Evolutionary conservation across 2,329 filamentous ascomycete genomes (phyloP).

Genomic region (Lecanicillium sp.): DNA sequence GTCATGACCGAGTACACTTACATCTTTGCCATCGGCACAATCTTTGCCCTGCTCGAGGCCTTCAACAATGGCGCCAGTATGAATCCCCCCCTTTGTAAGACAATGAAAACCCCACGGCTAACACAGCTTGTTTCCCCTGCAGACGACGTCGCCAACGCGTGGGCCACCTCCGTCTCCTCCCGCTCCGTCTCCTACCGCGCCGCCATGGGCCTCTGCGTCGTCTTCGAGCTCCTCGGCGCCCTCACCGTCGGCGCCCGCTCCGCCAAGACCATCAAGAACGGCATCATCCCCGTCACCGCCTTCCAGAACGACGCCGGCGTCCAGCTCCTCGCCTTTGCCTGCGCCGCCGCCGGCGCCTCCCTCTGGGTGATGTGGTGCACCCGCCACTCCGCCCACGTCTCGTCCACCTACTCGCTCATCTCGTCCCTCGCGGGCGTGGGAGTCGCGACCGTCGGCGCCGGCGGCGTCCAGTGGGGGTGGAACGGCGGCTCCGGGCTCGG

Average conservation of each 20-base stretch:
- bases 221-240: slow-evolving; percentile 65
- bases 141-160: slow-evolving; percentile 82
- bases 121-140: not conserved
- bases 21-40: slow-evolving; percentile 68
- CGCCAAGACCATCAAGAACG: slow-evolving; percentile 74
- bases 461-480: slow-evolving; percentile 63
- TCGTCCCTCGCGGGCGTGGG: slow-evolving; percentile 64
- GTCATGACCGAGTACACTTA: slow-evolving; percentile 59
- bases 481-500: slow-evolving; percentile 61
- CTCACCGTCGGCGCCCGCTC: slow-evolving; percentile 63
- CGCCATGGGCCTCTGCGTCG: slow-evolving; percentile 58
- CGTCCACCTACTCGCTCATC: slow-evolving; percentile 66
- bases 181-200: slow-evolving; percentile 65
- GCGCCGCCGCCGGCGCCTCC: slow-evolving; percentile 57
- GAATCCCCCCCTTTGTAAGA: slow-evolving; percentile 26
- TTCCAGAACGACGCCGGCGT: slow-evolving; percentile 58
- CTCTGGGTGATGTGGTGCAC: slow-evolving; percentile 80
- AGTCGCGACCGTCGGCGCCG: slow-evolving; percentile 58
- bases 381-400: slow-evolving; percentile 64
- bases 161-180: slow-evolving; percentile 78
- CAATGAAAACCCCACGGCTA: slow-evolving; percentile 13
- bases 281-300: slow-evolving; percentile 56
- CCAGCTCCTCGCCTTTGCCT: slow-evolving; percentile 62
- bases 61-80: slow-evolving; percentile 75
- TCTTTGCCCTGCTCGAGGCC: slow-evolving; percentile 70